Evolutionary conservation across 495 filamentous ascomycete genomes (phyloP).

Genomic region (Jackrogersella multiformis): DNA sequence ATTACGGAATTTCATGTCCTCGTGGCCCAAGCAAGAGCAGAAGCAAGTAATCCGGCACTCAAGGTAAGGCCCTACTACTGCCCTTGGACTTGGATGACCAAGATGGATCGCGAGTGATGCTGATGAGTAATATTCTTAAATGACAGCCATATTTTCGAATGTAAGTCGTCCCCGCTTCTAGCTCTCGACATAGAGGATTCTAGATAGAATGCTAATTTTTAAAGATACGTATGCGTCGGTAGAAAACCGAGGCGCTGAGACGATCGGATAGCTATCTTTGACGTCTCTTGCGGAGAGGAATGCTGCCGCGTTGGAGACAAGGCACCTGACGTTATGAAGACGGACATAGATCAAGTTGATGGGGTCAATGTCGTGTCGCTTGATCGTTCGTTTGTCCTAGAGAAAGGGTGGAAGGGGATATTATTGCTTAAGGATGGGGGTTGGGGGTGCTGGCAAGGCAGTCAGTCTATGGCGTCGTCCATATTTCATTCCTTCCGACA

Average conservation of each 20-base stretch:
- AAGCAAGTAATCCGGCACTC: constrained; percentile 69
- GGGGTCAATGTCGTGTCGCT: constrained; percentile 28
- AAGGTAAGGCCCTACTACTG: constrained; percentile 58
- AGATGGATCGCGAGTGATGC: constrained; percentile 16
- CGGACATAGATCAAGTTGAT: constrained; percentile 22
- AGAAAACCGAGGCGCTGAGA: constrained; percentile 55
- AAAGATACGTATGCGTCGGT: constrained; percentile 66
- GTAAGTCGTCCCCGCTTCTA: constrained; percentile 57
- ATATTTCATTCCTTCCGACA: neutral
- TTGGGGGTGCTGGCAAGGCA: constrained; percentile 5
- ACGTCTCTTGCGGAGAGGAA: constrained; percentile 23
- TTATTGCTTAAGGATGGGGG: constrained; percentile 4
- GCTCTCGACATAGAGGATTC: neutral
- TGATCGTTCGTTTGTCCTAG: constrained; percentile 12
- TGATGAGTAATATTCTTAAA: constrained; percentile 30
- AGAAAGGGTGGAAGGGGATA: neutral
- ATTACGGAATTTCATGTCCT: constrained; percentile 70
- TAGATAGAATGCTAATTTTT: constrained; percentile 19
- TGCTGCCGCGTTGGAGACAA: constrained; percentile 22
- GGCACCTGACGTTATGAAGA: constrained; percentile 7
- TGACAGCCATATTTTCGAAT: constrained; percentile 75
- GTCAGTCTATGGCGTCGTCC: constrained; percentile 16
- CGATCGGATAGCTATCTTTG: constrained; percentile 17
- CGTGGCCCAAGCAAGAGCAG: constrained; percentile 70
- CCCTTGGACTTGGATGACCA: constrained; percentile 23